These are phyloP conservation scores for Neurospora intermedia DNA, from an alignment of 495 filamentous ascomycete species.

Conservation along the genomic window DNA sequence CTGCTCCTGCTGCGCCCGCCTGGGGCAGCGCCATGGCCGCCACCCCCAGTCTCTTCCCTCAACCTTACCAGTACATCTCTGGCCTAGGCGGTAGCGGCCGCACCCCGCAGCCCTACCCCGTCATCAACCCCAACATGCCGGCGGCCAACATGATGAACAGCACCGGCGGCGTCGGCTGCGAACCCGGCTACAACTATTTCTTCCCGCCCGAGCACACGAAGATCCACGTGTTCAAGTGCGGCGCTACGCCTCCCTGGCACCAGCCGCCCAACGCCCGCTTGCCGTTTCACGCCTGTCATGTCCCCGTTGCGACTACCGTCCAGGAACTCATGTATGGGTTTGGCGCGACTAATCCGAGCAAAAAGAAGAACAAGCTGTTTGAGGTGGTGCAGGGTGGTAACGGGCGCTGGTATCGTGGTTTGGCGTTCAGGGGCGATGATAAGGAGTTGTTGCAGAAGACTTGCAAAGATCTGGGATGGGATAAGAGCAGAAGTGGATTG, in stretches of 20 bases:
- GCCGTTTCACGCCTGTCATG: constrained; percentile 26
- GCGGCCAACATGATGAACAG: constrained; percentile 45
- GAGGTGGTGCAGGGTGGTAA: constrained; percentile 30
- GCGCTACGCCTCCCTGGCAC: constrained; percentile 32
- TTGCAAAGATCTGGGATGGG: constrained; percentile 28
- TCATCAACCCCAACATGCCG: constrained; percentile 37
- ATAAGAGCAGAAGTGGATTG: constrained; percentile 21
- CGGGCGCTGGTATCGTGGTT: constrained; percentile 28
- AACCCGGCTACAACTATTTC: constrained; percentile 43
- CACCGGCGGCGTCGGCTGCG: constrained; percentile 43
- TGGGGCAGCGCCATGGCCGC: constrained; percentile 7
- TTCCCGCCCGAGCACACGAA: constrained; percentile 38
- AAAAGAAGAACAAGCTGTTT: constrained; percentile 30
- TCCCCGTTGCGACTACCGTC: constrained; percentile 31
- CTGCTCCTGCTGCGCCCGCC: not conserved
- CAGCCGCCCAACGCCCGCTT: constrained; percentile 14
- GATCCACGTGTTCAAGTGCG: constrained; percentile 35
- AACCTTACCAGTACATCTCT: constrained; percentile 11
- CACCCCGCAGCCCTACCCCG: constrained; percentile 22
- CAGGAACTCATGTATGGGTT: constrained; percentile 35
- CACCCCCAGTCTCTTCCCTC: not conserved
- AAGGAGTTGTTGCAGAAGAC: constrained; percentile 15
- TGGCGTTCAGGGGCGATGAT: constrained; percentile 20
- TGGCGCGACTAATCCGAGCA: constrained; percentile 30
- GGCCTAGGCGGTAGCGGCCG: constrained; percentile 15